Base-by-base conservation (phyloP, 805 yeast genomes). In the Kodamaea jinghongensis region DNA sequence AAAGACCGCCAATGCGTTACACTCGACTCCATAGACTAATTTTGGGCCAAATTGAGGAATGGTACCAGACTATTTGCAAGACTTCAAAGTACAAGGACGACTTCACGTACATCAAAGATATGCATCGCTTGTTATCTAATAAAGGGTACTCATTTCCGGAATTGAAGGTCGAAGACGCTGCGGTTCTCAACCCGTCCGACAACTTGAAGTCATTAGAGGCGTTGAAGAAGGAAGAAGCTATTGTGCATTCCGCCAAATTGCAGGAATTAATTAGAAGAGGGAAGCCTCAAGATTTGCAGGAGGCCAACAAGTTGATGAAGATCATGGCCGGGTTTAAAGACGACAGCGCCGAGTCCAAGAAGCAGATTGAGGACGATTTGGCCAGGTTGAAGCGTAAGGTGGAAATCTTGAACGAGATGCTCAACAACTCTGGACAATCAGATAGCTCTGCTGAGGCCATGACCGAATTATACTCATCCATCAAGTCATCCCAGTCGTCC, bases 291-390 rank as follows among this genome's bases (percentile, higher is more conserved):
- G 99, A 93, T 65, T 76, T 93, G 56, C 86, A 83, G 52, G 99
- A 93, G 63, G 99, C 99, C 31, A 93, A 93, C 63, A 87, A 86
- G 51, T 75, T 93, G 61, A 93, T 93, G 99, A 89, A 91, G 60
- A 80, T 93, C 50, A 89, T 93, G 96, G 96, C 98, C 4, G 99
- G 99, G 4, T 93, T 88, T 70, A 86, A 86, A 60, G 88, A 86
- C 54, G 96, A 89, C 58, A 78, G 81, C 45, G 78, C 79, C 39
- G 86, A 82, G 52, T 85, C 88, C 48, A 81, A 79, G 55, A 86
- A 85, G 41, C 79, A 85, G 51, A 83, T 90, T 25, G 81, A 83
- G 25, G 87, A 84, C 47, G 98, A 93, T 55, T 71, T 93, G 38
- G 87, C 85, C 34, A 83, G 86, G 58, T 73, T 93, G 53, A 82